Percentiles rank a stretch among this genome's conserved stretches.
Conservation (phyloP, 257 asterid genomes). For the Perilla frutescens region DNA sequence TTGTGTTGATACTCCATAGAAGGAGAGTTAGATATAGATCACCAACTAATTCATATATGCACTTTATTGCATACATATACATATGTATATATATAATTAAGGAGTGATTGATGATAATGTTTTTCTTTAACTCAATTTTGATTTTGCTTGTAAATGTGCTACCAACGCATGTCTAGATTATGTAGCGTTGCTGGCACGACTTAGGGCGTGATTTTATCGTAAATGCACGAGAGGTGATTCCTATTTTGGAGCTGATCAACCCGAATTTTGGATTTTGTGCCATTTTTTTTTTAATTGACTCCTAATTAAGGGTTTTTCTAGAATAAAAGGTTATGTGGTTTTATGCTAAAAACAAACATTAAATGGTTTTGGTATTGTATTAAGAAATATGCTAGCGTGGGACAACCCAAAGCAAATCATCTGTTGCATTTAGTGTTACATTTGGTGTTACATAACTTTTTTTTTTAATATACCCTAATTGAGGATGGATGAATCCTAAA, state of each 20-base stretch:
- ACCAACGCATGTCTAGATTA: neutral
- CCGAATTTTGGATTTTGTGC: conserved; percentile 38
- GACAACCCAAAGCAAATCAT: too few relatives aligned
- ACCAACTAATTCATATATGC: neutral
- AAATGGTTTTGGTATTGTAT: too few relatives aligned
- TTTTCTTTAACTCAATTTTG: neutral
- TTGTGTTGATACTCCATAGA: conserved; percentile 38
- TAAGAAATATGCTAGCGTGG: neutral
- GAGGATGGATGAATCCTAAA: too few relatives aligned
- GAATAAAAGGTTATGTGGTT: too few relatives aligned
- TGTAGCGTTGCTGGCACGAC: conserved; percentile 50
- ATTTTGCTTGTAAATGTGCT: neutral
- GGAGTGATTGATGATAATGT: neutral
- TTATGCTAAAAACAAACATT: too few relatives aligned
- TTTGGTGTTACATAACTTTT: too few relatives aligned
- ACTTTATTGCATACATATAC: neutral
- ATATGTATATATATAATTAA: neutral
- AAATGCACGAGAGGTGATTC: conserved; percentile 25
- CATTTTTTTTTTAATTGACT: too few relatives aligned
- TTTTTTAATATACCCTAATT: too few relatives aligned
- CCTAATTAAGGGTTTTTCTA: neutral
- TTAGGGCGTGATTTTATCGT: conserved; percentile 10
- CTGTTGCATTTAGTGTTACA: too few relatives aligned
- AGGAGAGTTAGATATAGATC: neutral
- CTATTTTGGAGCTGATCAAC: conserved; percentile 42